These are phyloP conservation scores for Oryza australiensis DNA, from an alignment of 176 grass and related monocot genomes.

Conservation along the genomic window DNA sequence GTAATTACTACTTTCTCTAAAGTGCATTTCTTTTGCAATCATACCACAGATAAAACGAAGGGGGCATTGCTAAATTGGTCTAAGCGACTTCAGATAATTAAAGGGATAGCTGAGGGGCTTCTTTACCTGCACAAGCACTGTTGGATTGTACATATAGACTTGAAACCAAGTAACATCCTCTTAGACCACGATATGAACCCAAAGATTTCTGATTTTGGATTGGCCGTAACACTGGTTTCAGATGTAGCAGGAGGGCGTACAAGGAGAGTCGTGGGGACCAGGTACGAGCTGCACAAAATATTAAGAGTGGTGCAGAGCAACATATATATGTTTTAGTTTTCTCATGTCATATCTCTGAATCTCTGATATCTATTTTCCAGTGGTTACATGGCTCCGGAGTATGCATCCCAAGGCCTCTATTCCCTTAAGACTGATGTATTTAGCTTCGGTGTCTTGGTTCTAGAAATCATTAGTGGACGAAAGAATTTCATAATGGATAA, in stretches of 20 bases:
- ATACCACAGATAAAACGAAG: too few relatives aligned
- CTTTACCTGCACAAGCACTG: constrained; percentile 52
- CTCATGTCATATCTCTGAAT: not conserved
- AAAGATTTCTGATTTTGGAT: constrained; percentile 47
- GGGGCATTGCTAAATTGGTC: too few relatives aligned
- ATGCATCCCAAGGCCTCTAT: constrained; percentile 37
- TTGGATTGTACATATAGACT: constrained; percentile 47
- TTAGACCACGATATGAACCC: constrained; percentile 41
- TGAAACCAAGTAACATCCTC: constrained; percentile 43
- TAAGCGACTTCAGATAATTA: constrained; percentile 44
- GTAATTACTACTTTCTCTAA: too few relatives aligned
- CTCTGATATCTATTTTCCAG: constrained; percentile 17
- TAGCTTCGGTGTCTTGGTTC: constrained; percentile 49
- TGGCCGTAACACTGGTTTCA: constrained; percentile 36
- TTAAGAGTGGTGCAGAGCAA: not conserved
- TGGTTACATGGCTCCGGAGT: constrained; percentile 56
- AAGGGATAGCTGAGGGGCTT: constrained; percentile 44
- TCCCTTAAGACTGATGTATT: constrained; percentile 60
- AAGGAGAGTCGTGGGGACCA: constrained; percentile 45
- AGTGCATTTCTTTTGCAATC: too few relatives aligned
- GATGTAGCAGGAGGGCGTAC: constrained; percentile 26
- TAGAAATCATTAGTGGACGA: constrained; percentile 43
- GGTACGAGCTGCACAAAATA: constrained; percentile 19
- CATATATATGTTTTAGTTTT: too few relatives aligned
- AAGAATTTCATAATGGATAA: constrained; percentile 31